Base-by-base conservation (phyloP, 768 basidiomycete genomes). In the Dentipellis sp. region DNA sequence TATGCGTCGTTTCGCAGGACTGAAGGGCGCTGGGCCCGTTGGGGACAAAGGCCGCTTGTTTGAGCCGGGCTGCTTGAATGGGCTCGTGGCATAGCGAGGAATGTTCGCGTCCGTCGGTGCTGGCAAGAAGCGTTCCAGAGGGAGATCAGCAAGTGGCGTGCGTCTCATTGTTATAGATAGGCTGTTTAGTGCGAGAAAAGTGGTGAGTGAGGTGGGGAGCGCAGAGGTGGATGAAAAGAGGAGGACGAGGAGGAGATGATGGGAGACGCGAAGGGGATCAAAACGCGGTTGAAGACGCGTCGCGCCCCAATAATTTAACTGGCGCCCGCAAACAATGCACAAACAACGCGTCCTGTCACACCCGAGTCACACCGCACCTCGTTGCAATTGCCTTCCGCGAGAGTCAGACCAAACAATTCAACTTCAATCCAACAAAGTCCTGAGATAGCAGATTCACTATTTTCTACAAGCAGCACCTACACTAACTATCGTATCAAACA, bases 1-100 rank as follows among this genome's bases (percentile, higher is more conserved):
- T 23, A 62, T 62, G 10, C 61, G 61, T 14, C 61, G 57, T 48
- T 62, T 62, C 17, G 59, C 59, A 16, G 61, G 61, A 45, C n/a
- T 59, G 40, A 59, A 57, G 48, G 52, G 54, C 34, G 59, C 42
- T 10, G 35, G 53, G 5, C 57, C 40, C 38, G 55, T 57, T 12
- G 61, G 59, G 1, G 61, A 62, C 51, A 59, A 48, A 19, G 61
- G 60, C 22, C 61, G 61, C 54, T 62, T 62, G 38, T 56, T 50
- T 0, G 53, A 58, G 40, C 22, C 47, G 1, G 56, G 12, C 0
- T 34, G 40, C 42, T 50, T 49, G 12, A 60, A 14, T 22, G 47
- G 47, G 47, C 55, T 60, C 2, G 34, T 1, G 21, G 52, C 22
- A 11, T 42, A 48, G 19, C 50, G 51, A 16, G 48, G 37, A 23